Conservation (phyloP, 2,329 filamentous ascomycete genomes). For the Xylaria sp. region DNA sequence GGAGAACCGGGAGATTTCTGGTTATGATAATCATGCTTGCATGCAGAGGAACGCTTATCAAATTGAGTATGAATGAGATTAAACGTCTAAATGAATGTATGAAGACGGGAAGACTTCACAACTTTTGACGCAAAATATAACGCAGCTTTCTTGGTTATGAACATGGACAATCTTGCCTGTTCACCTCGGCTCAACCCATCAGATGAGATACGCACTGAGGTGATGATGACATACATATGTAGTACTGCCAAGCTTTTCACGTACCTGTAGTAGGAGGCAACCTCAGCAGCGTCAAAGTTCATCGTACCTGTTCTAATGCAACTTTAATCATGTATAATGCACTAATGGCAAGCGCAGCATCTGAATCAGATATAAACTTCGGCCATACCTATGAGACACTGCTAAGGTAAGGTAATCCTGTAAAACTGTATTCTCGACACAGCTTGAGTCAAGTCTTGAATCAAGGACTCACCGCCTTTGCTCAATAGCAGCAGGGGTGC, state of each 20-base stretch:
- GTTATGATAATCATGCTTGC: neutral
- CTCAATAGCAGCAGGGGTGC: neutral
- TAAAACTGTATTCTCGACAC: neutral
- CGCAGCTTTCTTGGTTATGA: too few relatives aligned
- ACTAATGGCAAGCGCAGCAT: neutral
- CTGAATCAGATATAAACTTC: neutral
- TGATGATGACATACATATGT: neutral
- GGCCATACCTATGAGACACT: too few relatives aligned
- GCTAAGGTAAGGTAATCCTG: too few relatives aligned
- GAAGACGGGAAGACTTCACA: too few relatives aligned
- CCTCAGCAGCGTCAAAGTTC: neutral
- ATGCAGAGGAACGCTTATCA: conserved; percentile 3
- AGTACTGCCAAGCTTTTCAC: neutral
- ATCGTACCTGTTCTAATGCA: neutral
- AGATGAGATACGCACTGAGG: too few relatives aligned
- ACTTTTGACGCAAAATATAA: too few relatives aligned
- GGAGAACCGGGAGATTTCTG: neutral
- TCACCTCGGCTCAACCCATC: too few relatives aligned
- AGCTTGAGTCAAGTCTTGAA: neutral
- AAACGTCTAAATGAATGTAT: too few relatives aligned
- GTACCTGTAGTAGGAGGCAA: neutral
- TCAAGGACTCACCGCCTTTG: conserved; percentile 20
- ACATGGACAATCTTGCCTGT: too few relatives aligned
- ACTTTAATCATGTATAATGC: neutral
- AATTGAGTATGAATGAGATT: conserved; percentile 17